Conservation (phyloP, 371 early-diverging fungal genomes). For the Haplosporangium sp. region DNA sequence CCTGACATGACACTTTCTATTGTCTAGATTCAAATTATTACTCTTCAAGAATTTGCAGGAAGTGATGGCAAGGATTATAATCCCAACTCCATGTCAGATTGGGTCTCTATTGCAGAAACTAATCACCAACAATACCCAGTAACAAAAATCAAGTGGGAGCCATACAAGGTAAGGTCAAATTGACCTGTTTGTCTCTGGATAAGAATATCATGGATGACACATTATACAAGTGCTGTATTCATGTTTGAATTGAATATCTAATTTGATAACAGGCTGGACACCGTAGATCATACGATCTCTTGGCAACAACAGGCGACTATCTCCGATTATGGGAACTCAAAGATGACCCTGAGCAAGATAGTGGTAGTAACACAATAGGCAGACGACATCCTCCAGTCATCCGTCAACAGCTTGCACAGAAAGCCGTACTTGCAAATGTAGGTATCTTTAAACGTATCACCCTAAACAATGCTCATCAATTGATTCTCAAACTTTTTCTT, state of each 20-base stretch:
- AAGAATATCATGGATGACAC: not conserved
- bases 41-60: constrained; percentile 64
- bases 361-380: constrained; percentile 60
- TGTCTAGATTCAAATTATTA: constrained; percentile 71
- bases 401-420: constrained; percentile 61
- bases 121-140: constrained; percentile 87
- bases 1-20: not conserved
- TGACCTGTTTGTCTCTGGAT: not conserved
- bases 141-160: constrained; percentile 92
- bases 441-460: constrained; percentile 10
- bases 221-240: not conserved
- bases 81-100: constrained; percentile 64
- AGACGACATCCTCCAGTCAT: constrained; percentile 45
- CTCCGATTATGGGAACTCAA: constrained; percentile 90
- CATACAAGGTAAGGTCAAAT: constrained; percentile 67
- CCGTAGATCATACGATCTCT: constrained; percentile 69
- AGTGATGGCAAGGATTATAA: constrained; percentile 50
- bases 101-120: constrained; percentile 80
- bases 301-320: constrained; percentile 92
- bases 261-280: constrained; percentile 56
- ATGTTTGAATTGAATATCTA: not conserved
- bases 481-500: not conserved
- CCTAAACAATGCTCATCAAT: not conserved
- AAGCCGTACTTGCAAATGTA: constrained; percentile 71
- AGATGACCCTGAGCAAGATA: constrained; percentile 59